A percentile compares a stretch with the other conserved stretches of the same genome.
Evolutionary conservation across 2,329 filamentous ascomycete species (phyloP).

Genomic region (Aspergillus thermomutatus): DNA sequence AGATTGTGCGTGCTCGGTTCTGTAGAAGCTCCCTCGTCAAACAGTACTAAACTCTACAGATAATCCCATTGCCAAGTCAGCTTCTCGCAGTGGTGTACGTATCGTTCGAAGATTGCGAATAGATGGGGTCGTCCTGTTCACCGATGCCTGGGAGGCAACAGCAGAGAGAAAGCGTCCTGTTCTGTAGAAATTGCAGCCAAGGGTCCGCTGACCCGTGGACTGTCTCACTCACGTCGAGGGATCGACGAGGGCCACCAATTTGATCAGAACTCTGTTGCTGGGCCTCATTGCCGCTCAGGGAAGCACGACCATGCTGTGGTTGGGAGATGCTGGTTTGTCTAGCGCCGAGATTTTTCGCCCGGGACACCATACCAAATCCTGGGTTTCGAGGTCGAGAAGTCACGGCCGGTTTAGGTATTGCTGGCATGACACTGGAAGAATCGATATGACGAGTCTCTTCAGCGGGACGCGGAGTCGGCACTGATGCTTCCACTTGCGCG

Average conservation of each 20-base stretch:
- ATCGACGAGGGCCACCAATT: constrained; percentile 3
- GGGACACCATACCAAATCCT: background rate
- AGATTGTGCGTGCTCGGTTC: background rate
- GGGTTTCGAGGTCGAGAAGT: background rate
- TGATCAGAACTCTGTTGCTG: background rate
- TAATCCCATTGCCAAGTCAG: constrained; percentile 1
- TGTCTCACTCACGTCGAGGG: background rate
- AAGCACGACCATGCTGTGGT: background rate
- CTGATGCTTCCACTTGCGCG: background rate
- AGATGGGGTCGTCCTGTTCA: constrained; percentile 1
- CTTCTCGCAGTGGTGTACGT: constrained; percentile 14
- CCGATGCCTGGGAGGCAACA: constrained; percentile 4
- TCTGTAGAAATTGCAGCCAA: constrained; percentile 3
- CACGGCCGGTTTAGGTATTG: background rate
- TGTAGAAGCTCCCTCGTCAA: background rate
- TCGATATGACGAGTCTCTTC: background rate
- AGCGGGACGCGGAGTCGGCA: background rate
- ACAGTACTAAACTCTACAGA: background rate
- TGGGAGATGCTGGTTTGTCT: background rate
- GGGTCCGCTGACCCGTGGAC: background rate
- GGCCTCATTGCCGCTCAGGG: background rate
- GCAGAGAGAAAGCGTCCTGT: constrained; percentile 2
- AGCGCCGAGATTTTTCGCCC: background rate
- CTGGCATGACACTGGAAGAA: background rate
- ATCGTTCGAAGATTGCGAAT: constrained; percentile 11